Percentiles rank a stretch among this genome's conserved stretches.
Evolutionary conservation across 2,329 filamentous ascomycete genomes (phyloP).

Genomic region (Alternaria incomplexa): DNA sequence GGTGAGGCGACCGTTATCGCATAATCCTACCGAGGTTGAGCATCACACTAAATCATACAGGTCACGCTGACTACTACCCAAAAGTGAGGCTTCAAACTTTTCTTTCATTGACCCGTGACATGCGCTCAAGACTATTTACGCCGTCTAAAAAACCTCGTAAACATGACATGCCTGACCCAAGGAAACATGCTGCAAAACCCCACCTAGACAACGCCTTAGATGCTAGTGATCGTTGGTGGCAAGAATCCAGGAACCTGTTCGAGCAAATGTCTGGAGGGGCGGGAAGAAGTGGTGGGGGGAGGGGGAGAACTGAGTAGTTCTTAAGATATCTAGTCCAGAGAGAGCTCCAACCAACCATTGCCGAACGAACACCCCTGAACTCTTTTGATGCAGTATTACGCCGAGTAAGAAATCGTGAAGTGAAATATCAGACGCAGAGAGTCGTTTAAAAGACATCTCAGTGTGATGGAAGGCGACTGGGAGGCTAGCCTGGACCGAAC

Average conservation of each 20-base stretch:
- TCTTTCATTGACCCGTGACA: constrained; percentile 12
- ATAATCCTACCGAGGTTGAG: background rate
- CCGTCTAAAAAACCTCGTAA: constrained; percentile 9
- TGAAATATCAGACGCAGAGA: constrained; percentile 18
- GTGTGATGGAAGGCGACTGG: constrained; percentile 1
- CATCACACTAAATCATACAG: background rate
- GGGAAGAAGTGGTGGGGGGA: constrained; percentile 10
- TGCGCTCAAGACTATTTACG: constrained; percentile 6
- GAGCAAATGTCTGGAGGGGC: constrained; percentile 2
- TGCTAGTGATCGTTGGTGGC: constrained; percentile 20
- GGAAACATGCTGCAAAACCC: constrained; percentile 21
- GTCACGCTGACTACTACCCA: background rate
- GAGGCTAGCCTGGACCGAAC: constrained; percentile 5
- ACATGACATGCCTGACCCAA: constrained; percentile 7
- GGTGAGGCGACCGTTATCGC: background rate
- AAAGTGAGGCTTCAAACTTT: constrained; percentile 14
- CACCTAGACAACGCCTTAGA: constrained; percentile 24
- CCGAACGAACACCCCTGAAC: constrained; percentile 19
- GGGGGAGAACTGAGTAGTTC: constrained; percentile 30
- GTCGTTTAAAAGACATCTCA: constrained; percentile 8
- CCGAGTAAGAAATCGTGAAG: constrained; percentile 27
- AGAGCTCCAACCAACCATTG: constrained; percentile 21
- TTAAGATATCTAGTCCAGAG: constrained; percentile 31
- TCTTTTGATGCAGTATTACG: constrained; percentile 40
- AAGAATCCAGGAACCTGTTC: constrained; percentile 8